These are phyloP conservation scores for Rhizopogon parksii DNA, from an alignment of 1,284 basidiomycete genomes.

Conservation along the genomic window DNA sequence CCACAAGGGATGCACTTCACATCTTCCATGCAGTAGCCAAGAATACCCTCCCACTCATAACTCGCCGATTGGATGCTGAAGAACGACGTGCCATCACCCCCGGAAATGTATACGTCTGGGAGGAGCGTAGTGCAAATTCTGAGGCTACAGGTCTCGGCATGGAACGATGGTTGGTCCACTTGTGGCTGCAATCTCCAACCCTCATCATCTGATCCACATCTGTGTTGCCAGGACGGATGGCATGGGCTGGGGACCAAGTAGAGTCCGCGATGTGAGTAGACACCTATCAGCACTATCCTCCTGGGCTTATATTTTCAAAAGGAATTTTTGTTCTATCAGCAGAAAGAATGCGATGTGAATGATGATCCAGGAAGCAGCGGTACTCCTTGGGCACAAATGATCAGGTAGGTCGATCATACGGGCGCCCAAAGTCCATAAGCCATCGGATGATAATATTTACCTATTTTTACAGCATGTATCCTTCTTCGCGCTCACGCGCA, in stretches of 20 bases:
- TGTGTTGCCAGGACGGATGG: slow-evolving; percentile 60
- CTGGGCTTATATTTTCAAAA: slow-evolving; percentile 22
- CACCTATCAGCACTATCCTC: neutral
- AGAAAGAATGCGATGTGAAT: slow-evolving; percentile 62
- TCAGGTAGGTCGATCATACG: slow-evolving; percentile 39
- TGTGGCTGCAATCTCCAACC: slow-evolving; percentile 1
- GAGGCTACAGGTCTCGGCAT: slow-evolving; percentile 74
- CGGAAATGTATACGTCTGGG: slow-evolving; percentile 81
- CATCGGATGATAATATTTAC: slow-evolving; percentile 11
- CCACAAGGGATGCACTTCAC: slow-evolving; percentile 69
- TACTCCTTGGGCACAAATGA: slow-evolving; percentile 69
- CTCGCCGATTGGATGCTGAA: slow-evolving; percentile 72
- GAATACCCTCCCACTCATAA: slow-evolving; percentile 63
- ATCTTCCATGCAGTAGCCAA: slow-evolving; percentile 71
- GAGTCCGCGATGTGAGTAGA: slow-evolving; percentile 62
- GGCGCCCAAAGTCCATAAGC: slow-evolving; percentile 8
- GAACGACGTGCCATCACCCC: slow-evolving; percentile 56
- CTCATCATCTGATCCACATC: slow-evolving; percentile 5
- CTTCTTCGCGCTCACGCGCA: slow-evolving; percentile 31
- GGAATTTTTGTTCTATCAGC: slow-evolving; percentile 80
- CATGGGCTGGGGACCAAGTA: slow-evolving; percentile 75
- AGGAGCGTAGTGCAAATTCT: slow-evolving; percentile 70
- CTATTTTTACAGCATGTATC: slow-evolving; percentile 25
- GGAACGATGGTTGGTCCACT: slow-evolving; percentile 61
- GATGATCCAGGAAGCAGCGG: slow-evolving; percentile 59